Base-by-base conservation (phyloP, 208 protist species). In the Acanthamoeba divionensis region DNA sequence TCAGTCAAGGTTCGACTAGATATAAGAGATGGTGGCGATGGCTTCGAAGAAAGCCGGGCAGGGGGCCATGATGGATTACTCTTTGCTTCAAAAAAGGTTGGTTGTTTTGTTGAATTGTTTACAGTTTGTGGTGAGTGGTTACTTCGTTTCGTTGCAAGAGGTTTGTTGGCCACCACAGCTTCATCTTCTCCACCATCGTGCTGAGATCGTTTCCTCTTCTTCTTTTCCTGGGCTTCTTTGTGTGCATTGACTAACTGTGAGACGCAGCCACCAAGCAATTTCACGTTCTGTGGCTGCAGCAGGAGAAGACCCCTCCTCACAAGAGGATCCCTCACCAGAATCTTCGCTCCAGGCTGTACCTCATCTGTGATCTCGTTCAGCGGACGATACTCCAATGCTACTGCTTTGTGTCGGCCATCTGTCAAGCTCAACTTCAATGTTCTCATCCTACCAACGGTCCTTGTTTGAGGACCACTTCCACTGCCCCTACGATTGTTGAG, bases 371-470 rank as follows among this genome's bases (percentile, higher is more conserved):
- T 54, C 4, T 36, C 36, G 13, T 2, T 33, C 52, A 88, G 5
- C 26, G 26, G 80, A 6, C 80, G 52, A 31, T 55, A 69, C 80
- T 88, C 80, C 24, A 88, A 33, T 8, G 10, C 80, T 26, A 52
- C 66, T 24, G 71, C 80, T 4, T 24, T 21, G 0, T 41, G 80
- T 44, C 66, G 57, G 55, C 80, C 80, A 44, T 88, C 80, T 15
- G 55, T 71, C 12, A 88, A 41, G 55, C 55, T 88, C 21, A 88
- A 62, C 80, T 88, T 88, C 57, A 71, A 38, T 26, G 80, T 88
- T 4, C 33, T 36, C 10, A 57, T 24, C 31, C 55, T 88, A 62
- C 10, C 5, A 15, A 13, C 52, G 7, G 1, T 21, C 41, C 33
- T 21, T 21, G 12, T 5, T 26, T 29, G 73, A 18, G 41, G 5